phyloP scores from a whole-genome alignment of 345 rosid species.

The Eucalyptus pauciflora region DNA sequence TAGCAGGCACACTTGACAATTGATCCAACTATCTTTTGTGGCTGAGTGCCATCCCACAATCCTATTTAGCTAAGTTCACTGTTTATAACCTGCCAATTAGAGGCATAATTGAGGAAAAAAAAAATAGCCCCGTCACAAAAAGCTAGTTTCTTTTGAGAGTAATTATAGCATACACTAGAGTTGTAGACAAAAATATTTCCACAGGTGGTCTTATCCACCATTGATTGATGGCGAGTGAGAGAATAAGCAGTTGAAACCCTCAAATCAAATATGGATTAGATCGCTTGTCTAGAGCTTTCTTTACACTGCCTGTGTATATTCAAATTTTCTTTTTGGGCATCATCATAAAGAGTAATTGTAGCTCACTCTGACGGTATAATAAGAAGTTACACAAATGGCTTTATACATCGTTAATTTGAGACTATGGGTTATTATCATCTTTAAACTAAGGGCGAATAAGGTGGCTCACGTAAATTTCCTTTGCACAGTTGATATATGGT shows the following conservation, averaged over 20 bases:
- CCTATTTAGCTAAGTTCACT: fast-evolving
- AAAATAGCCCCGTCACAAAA: not conserved
- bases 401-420: not conserved
- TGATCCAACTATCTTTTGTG: not conserved
- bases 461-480: not conserved
- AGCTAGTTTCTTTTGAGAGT: fast-evolving
- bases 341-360: not conserved
- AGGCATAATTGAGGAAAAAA: fast-evolving
- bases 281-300: not conserved
- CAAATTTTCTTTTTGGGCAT: not conserved
- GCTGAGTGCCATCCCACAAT: not conserved
- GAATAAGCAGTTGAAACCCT: not conserved
- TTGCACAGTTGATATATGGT: not conserved
- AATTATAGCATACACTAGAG: not conserved
- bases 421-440: fast-evolving
- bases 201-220: not conserved
- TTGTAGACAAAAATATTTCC: not conserved
- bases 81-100: not conserved
- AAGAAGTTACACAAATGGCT: not conserved
- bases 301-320: not conserved
- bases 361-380: not conserved
- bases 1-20: not conserved
- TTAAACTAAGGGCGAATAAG: not conserved
- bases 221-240: fast-evolving
- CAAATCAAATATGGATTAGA: not conserved